Evolutionary conservation across 148 eudicot species (phyloP).

Genomic region (Rhododendron kiyosumense): DNA sequence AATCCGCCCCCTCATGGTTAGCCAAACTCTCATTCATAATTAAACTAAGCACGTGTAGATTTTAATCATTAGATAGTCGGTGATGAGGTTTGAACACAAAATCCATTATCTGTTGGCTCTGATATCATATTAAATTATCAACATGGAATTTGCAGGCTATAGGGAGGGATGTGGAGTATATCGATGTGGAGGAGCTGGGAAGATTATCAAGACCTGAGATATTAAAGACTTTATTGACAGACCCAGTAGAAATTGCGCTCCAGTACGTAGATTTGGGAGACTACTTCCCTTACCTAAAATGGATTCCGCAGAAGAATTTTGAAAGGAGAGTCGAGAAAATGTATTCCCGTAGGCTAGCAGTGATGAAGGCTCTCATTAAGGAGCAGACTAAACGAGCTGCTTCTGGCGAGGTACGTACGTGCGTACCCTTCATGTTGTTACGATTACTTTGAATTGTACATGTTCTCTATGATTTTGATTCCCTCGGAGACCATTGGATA

Average conservation of each 20-base stretch:
- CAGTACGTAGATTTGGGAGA: conserved; percentile 87
- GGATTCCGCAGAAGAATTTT: conserved; percentile 69
- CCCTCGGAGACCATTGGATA: too few species aligned
- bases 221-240: conserved; percentile 48
- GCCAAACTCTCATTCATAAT: too few species aligned
- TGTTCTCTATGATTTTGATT: not conserved
- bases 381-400: conserved; percentile 40
- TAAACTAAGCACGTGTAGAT: too few species aligned
- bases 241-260: conserved; percentile 81
- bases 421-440: not conserved
- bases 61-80: too few species aligned
- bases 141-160: conserved; percentile 37
- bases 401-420: conserved; percentile 62
- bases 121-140: too few species aligned
- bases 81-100: too few species aligned
- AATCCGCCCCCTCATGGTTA: too few species aligned
- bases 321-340: conserved; percentile 44
- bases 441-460: too few species aligned
- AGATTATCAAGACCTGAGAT: conserved; percentile 51
- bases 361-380: conserved; percentile 66
- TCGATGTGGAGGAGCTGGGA: conserved; percentile 63
- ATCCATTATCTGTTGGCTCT: too few species aligned
- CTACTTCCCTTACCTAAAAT: conserved; percentile 74
- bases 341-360: conserved; percentile 51
- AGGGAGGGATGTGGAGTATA: conserved; percentile 53